Base-by-base conservation (phyloP, 1,139 yeast species). In the Nematodospora anomalae region DNA sequence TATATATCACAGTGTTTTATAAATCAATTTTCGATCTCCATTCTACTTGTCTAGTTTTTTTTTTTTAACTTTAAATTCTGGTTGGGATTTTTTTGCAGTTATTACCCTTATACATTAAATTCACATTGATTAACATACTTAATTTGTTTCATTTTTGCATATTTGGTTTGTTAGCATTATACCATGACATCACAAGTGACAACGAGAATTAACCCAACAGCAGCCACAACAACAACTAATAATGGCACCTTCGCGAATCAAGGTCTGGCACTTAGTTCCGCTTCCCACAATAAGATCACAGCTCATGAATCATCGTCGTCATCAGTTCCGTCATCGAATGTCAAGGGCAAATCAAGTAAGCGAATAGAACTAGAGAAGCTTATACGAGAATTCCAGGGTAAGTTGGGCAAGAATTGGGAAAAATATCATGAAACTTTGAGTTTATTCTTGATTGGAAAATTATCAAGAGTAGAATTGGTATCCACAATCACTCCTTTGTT, bases 361-460 rank as follows among this genome's bases (percentile, higher is more conserved):
- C 67, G 95, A 44, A 67, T 83, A 26, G 95, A 88, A 44, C 73
- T 90, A 20, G 94, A 86, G 49, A 59, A 66, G 2, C 69, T 88
- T 43, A 87, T 90, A 55, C 71, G 77, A 33, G 90, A 84, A 42
- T 78, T 90, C 45, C 92, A 86, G 45, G 71, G 71, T 37, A 69
- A 74, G 41, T 59, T 90, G 40, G 97, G 97, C 0, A 65, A 69
- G 40, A 74, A 78, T 43, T 90, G 98, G 98, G 92, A 84, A 47
- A 76, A 76, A 42, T 90, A 90, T 58, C 92, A 95, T 46, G 86
- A 83, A 43, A 73, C 87, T 6, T 71, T 90, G 26, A 80, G 94
- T 42, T 65, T 77, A 36, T 90, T 87, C 50, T 69, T 90, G 26
- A 75, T 86, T 35, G 96, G 96, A 4, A 82, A 81, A 53, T 65